Percentiles rank a stretch among this genome's conserved stretches.
Conservation (phyloP, 208 protist species). For the Acanthamoeba triangularis region DNA sequence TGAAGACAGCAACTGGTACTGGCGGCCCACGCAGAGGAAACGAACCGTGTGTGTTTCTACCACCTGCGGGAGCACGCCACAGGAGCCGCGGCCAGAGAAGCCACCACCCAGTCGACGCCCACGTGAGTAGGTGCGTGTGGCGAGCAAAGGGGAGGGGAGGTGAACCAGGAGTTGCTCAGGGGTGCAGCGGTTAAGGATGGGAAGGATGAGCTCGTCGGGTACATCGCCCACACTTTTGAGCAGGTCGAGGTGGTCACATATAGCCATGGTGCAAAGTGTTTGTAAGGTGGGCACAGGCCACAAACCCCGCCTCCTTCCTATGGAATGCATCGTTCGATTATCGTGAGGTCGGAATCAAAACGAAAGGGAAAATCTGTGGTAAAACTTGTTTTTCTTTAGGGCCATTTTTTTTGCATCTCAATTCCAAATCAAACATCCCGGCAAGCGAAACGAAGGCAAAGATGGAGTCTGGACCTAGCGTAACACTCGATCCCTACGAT, state of each 20-base stretch:
- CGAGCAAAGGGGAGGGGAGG: not conserved
- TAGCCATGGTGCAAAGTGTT: not conserved
- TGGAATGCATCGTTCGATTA: not conserved
- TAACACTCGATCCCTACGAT: not conserved
- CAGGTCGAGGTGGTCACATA: conserved; percentile 21
- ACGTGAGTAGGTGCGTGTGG: too few relatives aligned
- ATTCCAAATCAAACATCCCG: not conserved
- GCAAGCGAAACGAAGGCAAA: not conserved
- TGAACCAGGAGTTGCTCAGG: conserved; percentile 36
- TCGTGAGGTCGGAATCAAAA: too few relatives aligned
- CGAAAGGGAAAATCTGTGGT: not conserved
- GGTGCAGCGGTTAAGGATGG: conserved; percentile 5
- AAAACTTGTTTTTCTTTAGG: too few relatives aligned
- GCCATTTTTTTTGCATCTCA: not conserved
- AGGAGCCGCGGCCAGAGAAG: not conserved
- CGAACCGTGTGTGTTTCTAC: conserved; percentile 16
- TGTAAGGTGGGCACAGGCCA: not conserved
- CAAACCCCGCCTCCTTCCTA: not conserved
- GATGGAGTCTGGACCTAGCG: conserved; percentile 17
- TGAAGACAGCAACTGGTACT: not conserved
- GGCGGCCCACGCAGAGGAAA: not conserved
- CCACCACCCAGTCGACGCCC: not conserved
- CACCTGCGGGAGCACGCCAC: not conserved
- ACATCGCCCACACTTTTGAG: conserved; percentile 37
- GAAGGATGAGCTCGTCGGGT: conserved; percentile 12